A percentile compares a stretch with the other conserved stretches of the same genome.
phyloP scores from a whole-genome alignment of 345 rosid genomes.

The Rhizophora apiculata region DNA sequence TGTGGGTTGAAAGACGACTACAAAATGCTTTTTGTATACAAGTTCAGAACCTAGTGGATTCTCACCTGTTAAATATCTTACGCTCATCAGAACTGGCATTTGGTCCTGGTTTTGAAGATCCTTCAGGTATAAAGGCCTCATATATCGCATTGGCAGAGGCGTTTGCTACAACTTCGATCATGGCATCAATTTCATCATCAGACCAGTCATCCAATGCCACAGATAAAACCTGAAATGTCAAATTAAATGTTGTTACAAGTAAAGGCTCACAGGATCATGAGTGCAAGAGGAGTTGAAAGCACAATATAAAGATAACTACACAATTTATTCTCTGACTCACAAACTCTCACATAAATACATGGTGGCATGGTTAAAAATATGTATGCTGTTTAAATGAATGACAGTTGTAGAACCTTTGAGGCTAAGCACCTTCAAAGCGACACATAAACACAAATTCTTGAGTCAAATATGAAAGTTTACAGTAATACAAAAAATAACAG shows the following conservation, averaged over 20 bases:
- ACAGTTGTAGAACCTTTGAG: too few species aligned
- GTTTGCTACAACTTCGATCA: slow-evolving; percentile 95
- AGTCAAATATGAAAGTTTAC: too few species aligned
- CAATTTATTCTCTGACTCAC: too few species aligned
- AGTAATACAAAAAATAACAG: too few species aligned
- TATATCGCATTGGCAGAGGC: slow-evolving; percentile 80
- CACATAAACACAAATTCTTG: too few species aligned
- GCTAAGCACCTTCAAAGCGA: too few species aligned
- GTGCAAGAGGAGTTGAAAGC: neutral
- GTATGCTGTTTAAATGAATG: too few species aligned
- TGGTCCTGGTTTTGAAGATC: slow-evolving; percentile 71
- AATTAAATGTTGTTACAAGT: slow-evolving; percentile 1
- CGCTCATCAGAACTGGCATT: slow-evolving; percentile 73
- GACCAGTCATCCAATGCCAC: slow-evolving; percentile 97
- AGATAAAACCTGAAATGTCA: slow-evolving; percentile 62
- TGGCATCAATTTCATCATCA: slow-evolving; percentile 75
- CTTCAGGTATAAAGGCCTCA: slow-evolving; percentile 82
- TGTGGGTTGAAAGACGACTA: neutral
- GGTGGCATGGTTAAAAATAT: too few species aligned
- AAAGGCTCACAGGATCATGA: neutral
- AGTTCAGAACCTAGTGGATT: slow-evolving; percentile 1
- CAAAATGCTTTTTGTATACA: neutral
- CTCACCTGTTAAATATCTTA: slow-evolving; percentile 67
- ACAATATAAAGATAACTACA: neutral
- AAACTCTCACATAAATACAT: too few species aligned